Base-by-base conservation (phyloP, 2,329 filamentous ascomycete species). In the Fusarium torreyae region DNA sequence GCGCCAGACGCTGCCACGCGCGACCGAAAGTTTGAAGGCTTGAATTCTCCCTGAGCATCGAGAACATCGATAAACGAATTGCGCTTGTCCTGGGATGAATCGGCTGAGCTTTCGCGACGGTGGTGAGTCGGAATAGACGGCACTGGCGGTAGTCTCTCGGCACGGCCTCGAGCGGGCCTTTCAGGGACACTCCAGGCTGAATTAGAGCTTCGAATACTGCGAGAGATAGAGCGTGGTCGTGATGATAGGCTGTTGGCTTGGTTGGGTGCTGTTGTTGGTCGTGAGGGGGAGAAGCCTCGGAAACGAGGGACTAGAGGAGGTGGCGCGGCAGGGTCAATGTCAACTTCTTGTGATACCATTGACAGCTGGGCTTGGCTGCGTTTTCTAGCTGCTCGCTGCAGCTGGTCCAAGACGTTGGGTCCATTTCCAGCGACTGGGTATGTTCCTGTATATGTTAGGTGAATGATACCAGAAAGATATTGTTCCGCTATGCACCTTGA, bases 21-120 rank as follows among this genome's bases (percentile, higher is more conserved):
- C 11, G 79, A 78, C 48, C 79, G 78, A 67, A 88, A 88, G 62
- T 87, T 81, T 3, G 81, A 77, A 0, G 83, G 82, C 28, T 76
- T 83, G 39, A 89, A 79, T 26, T 81, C 84, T 1, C 86, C 85
- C 62, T 87, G 85, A 1, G 87, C 88, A 66, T 90, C 88, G 4
- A 90, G 79, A 1, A 90, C 75, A 66, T 90, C 87, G 46, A 89
- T 81, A 57, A 69, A 74, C 0, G 71, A 69, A 20, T 45, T 24
- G 17, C 36, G 39, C 49, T 49, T 69, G 33, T 62, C 53, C 15
- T 62, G 61, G 14, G 52, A 60, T 4, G 71, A 74, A 43, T 70
- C 72, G 15, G 59, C 5, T 8, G 71, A 75, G 46, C 63, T 64
- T 14, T 64, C 56, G 34, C 62, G 72, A 6, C 66, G 68, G 26